Percentiles rank a stretch among this genome's conserved stretches.
phyloP scores from a whole-genome alignment of 225 moss, liverwort and hornwort genomes.

The Pleurozium schreberi region DNA sequence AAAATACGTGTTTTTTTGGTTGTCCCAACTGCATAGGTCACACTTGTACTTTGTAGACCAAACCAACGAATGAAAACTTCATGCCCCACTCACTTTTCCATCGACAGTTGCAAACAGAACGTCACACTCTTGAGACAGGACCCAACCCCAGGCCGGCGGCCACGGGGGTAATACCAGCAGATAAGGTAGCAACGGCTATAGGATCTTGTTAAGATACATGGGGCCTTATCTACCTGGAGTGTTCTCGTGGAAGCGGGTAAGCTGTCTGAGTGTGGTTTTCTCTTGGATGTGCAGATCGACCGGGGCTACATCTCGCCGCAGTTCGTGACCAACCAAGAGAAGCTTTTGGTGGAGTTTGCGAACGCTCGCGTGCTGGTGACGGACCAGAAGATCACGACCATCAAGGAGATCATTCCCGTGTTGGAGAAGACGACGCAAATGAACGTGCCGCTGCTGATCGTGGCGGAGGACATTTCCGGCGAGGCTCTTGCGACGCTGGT shows the following conservation, averaged over 20 bases:
- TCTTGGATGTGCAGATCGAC: conserved; percentile 48
- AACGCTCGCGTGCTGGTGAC: conserved; percentile 65
- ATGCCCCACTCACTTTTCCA: neutral
- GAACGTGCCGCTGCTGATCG: conserved; percentile 74
- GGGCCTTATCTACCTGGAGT: no score
- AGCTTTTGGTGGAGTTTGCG: conserved; percentile 73
- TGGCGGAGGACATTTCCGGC: conserved; percentile 84
- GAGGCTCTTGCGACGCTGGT: conserved; percentile 95
- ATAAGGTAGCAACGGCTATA: neutral
- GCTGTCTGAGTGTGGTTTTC: neutral
- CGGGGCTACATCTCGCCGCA: conserved; percentile 80
- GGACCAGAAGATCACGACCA: conserved; percentile 82
- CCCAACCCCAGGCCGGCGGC: neutral
- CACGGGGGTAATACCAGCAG: neutral
- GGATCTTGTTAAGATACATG: neutral
- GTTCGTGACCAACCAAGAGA: conserved; percentile 83
- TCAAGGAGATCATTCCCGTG: conserved; percentile 89
- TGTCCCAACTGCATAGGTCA: no score
- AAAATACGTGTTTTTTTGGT: no score
- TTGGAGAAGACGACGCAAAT: conserved; percentile 88
- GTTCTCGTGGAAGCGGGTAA: neutral
- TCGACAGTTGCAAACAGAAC: neutral
- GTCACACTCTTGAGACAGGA: neutral
- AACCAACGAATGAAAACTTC: neutral
- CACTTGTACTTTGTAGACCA: neutral